Evolutionary conservation across 129 eudicot species (phyloP), one percentile per base, ranked within the genome.

Genomic region (Arctium lappa): DNA sequence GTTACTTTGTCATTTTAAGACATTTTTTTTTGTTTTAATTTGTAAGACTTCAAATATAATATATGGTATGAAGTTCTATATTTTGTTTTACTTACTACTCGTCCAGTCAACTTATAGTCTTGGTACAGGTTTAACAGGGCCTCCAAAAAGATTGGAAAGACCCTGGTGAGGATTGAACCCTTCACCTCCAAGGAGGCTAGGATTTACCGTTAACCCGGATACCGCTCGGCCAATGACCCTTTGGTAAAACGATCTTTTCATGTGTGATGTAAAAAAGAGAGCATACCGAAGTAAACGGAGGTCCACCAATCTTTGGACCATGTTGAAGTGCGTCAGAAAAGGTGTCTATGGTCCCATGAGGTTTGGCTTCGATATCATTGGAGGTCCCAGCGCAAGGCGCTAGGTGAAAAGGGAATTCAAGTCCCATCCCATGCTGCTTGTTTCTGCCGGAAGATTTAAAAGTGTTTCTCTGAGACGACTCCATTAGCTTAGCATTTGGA

Each of bases 401-500:
- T 60, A 88, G 31, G 62, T 87, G 90, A 40, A 88, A 85, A 0
- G 91, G 97, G 83, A 95, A 91, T 2, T 88, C 98, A 5, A 86
- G 79, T 48, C 87, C 90, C 0, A 40, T 38, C 38, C 79, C 86
- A 13, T 85, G 92, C 72, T 85, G 88, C 69, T 33, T 81, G 48
- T 90, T 90, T 81, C 85, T 88, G 70, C 42, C 77, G 50, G 78
- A 73, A 60, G 97, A 82, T 79, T 84, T 88, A n/a, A 89, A 77
- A 72, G 40, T 12, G 66, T 80, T 89, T 40, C 87, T 86, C 70
- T 88, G 93, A 32, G 82, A 66, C 31, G 78, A 81, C 83, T 89
- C 97, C 84, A 84, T 69, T 34, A 84, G 85, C 66, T 77, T 85
- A 53, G 99, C 91, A 88, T 95, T 95, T n/a, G 99, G 99, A 42